Base-by-base conservation (phyloP, 768 basidiomycete species). In the Kwoniella mangroviensis region DNA sequence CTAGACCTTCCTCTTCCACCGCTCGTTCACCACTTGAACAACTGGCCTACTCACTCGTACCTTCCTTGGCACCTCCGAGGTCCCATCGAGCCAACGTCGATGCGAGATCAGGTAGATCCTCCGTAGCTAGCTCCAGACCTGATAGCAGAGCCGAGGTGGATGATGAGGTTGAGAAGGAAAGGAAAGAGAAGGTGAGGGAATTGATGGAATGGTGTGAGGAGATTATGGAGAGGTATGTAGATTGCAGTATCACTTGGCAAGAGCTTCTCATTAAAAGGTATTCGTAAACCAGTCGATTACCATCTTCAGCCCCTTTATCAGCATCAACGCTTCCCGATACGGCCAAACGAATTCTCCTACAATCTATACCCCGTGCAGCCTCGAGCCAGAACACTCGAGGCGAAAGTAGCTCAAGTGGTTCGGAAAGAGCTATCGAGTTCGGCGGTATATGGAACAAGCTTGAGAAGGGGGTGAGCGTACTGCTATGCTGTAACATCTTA, bases 201-300 rank as follows among this genome's bases (percentile, higher is more conserved):
- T 64, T 80, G 62, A 69, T 77, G 70, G 72, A 74, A 43, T 73
- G 70, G 58, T 80, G 79, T 42, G 75, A 80, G 54, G 76, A 76
- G 26, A 73, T 78, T 53, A 64, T 78, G 72, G 72, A 59, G 13
- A 75, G 73, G 75, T 75, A 40, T 52, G 75, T 42, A 34, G 34
- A 34, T 5, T 34, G 34, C 34, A 34, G 34, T 34, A 6, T 34
- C 34, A 34, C 34, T 7, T 7, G 34, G 3, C 34, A 34, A 34
- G 34, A 34, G 34, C 34, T 34, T 34, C 6, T 34, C 34, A 34
- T 7, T 34, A 34, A 34, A 34, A 34, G 22, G 24, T 21, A 43
- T 42, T 3, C 15, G 53, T 34, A 34, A 66, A 5, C 24, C 24
- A 77, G 73, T 42, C 69, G 70, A 4, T 43, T 72, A 6, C 57